These are phyloP conservation scores for Fusarium newnesense DNA, from an alignment of 2,329 filamentous ascomycete species.

Conservation along the genomic window DNA sequence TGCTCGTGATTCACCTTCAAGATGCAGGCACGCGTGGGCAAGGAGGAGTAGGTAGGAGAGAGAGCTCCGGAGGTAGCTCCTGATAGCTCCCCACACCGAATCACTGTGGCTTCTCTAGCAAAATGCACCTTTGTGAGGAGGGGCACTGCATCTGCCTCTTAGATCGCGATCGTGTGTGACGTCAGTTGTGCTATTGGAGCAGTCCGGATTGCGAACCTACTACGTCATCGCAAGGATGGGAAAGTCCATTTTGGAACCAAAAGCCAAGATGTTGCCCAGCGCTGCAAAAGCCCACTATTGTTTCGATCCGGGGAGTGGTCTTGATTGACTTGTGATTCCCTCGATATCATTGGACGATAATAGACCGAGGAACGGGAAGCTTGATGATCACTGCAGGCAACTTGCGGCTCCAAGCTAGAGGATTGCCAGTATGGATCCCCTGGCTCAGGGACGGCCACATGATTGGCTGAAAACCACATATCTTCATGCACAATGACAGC, in stretches of 20 bases:
- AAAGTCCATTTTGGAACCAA: constrained; percentile 17
- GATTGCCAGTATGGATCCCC: constrained; percentile 1
- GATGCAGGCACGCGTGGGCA: constrained; percentile 10
- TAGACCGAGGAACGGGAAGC: constrained; percentile 25
- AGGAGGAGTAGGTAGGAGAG: not conserved
- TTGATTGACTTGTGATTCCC: not conserved
- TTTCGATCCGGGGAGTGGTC: constrained; percentile 23
- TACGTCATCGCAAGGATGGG: constrained; percentile 32
- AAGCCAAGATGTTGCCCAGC: constrained; percentile 17
- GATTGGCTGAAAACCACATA: constrained; percentile 17
- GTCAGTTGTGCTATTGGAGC: constrained; percentile 17
- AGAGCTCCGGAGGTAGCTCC: not conserved
- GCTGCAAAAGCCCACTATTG: constrained; percentile 16
- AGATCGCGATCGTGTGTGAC: constrained; percentile 31
- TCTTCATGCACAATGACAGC: constrained; percentile 36
- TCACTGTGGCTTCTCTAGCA: not conserved
- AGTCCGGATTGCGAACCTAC: not conserved
- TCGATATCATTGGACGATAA: constrained; percentile 17
- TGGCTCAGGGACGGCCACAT: constrained; percentile 5
- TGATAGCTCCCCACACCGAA: constrained; percentile 11
- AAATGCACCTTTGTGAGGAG: constrained; percentile 3
- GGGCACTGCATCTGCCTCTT: not conserved
- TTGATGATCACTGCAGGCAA: constrained; percentile 34
- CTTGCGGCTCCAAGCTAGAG: constrained; percentile 24
- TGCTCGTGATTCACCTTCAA: constrained; percentile 11